These are phyloP conservation scores for Cryptococcus deneoformans DNA, from an alignment of 1,284 basidiomycete genomes.

Conservation along the genomic window DNA sequence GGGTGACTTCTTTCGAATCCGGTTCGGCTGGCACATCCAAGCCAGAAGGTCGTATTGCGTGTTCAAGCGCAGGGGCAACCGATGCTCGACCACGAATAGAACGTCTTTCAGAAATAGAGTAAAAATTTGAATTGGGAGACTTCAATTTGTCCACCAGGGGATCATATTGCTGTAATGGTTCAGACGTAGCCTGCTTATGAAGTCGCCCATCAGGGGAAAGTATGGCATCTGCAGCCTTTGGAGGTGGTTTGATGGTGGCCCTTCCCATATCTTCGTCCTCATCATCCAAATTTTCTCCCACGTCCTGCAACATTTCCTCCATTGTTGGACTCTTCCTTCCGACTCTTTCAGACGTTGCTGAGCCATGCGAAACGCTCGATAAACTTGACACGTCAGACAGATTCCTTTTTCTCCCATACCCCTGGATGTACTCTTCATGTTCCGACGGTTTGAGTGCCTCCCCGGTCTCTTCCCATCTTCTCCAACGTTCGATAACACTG, in stretches of 20 bases:
- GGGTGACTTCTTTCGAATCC: neutral
- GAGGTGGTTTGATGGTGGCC: conserved; percentile 22
- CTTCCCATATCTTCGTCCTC: conserved; percentile 12
- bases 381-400: conserved; percentile 12
- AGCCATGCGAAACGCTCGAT: conserved; percentile 3
- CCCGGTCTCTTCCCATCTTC: conserved; percentile 20
- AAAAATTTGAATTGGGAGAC: too few relatives aligned
- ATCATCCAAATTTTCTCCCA: conserved; percentile 4
- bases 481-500: conserved; percentile 24
- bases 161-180: too few relatives aligned
- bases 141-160: too few relatives aligned
- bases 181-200: too few relatives aligned
- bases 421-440: neutral
- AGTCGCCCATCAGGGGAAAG: too few relatives aligned
- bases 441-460: neutral
- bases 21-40: too few relatives aligned
- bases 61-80: too few relatives aligned
- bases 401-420: conserved; percentile 4
- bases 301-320: conserved; percentile 1
- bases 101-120: too few relatives aligned
- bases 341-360: neutral
- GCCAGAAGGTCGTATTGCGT: too few relatives aligned
- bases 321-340: conserved; percentile 9
- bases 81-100: too few relatives aligned
- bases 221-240: too few relatives aligned